phyloP scores from a whole-genome alignment of 2,329 filamentous ascomycete genomes.

The Botrytis porri region DNA sequence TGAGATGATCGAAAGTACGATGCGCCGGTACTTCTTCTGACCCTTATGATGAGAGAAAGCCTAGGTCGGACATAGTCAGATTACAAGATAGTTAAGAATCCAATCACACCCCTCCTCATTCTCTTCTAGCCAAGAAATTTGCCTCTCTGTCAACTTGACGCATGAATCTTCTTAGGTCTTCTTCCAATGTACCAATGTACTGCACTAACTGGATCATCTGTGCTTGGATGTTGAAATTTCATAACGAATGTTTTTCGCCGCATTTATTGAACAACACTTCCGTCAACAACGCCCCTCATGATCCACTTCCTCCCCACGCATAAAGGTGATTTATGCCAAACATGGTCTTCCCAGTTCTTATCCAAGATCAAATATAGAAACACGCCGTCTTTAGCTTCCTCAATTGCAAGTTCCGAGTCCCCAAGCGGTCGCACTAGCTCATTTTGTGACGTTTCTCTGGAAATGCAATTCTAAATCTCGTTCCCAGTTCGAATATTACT shows the following conservation, averaged over 20 bases:
- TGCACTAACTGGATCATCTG: conserved; percentile 7
- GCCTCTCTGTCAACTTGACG: not conserved
- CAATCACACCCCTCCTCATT: not conserved
- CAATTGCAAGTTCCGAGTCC: conserved; percentile 10
- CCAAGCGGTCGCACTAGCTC: conserved; percentile 13
- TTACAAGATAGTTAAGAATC: not conserved
- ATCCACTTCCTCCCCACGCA: conserved; percentile 8
- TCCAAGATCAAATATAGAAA: conserved; percentile 14
- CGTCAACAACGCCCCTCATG: conserved; percentile 4
- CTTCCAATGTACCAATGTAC: not conserved
- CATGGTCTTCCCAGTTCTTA: conserved; percentile 3
- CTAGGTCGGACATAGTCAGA: not conserved
- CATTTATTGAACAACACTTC: not conserved
- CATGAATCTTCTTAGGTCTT: conserved; percentile 1
- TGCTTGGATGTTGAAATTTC: conserved; percentile 11
- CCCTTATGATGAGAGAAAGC: not conserved
- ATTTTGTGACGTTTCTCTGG: not conserved
- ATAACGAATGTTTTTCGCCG: not conserved
- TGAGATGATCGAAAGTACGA: not conserved
- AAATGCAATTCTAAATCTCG: conserved; percentile 7
- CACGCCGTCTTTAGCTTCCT: conserved; percentile 8
- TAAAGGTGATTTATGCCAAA: not conserved
- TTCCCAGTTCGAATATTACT: conserved; percentile 1
- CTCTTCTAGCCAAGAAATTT: not conserved
- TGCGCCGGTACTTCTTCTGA: not conserved